Base-by-base conservation (phyloP, 2,329 filamentous ascomycete species). In the Periglandula ipomoeae region DNA sequence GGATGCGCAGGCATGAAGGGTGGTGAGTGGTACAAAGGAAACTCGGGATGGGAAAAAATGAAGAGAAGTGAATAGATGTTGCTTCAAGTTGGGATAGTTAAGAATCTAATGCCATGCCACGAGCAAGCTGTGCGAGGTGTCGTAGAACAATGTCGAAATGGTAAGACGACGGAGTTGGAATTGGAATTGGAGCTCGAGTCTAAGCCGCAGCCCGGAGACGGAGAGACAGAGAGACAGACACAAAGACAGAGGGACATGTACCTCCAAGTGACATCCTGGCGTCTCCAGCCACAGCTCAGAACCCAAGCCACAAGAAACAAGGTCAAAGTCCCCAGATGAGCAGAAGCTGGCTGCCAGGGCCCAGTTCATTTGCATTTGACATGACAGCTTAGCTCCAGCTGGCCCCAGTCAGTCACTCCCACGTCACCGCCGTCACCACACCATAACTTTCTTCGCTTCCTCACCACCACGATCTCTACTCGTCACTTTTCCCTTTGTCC, bases 1-100 rank as follows among this genome's bases (percentile, higher is more conserved):
- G 46, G 39, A 23, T 32, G 45, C 45, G 24, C 19, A 47, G 35
- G 45, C 48, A 51, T 34, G 40, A 20, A 47, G 34, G 34, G 41
- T 20, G n/a, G 8, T 6, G 27, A 24, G 38, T 19, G 26, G 32
- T 20, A 8, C 22, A 22, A 34, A 43, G 23, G 17, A 43, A 23
- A 37, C 24, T 10, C 19, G 17, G 13, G 10, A 38, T 10, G 37
- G 17, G 19, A 20, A 5, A 39, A 39, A 10, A 11, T 20, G 6
- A 20, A 39, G n/a, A n/a, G n/a, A n/a, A n/a, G n/a, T n/a, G n/a
- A n/a, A n/a, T n/a, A n/a, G n/a, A n/a, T n/a, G n/a, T n/a, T n/a
- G n/a, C n/a, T n/a, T n/a, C n/a, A n/a, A n/a, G n/a, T n/a, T n/a
- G n/a, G n/a, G n/a, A n/a, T n/a, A n/a, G n/a, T n/a, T n/a, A n/a